phyloP scores from a whole-genome alignment of 176 grass and related monocot species.

The Phoenix dactylifera region DNA sequence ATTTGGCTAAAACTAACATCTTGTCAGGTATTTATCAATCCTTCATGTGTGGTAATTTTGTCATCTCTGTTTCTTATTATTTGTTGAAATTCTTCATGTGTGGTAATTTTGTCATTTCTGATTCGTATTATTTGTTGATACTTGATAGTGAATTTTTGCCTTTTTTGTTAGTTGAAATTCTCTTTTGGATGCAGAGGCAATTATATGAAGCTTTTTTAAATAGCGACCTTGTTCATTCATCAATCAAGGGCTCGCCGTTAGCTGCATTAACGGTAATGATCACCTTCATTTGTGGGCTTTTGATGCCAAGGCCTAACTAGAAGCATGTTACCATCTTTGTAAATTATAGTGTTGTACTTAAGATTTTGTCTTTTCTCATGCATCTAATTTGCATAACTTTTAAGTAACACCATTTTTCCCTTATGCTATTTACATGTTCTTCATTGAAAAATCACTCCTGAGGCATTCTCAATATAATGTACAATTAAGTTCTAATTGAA shows the following conservation, averaged over 20 bases:
- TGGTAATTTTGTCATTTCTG: conserved; percentile 1
- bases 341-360: too few species aligned
- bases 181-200: conserved; percentile 51
- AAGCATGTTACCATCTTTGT: too few species aligned
- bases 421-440: too few species aligned
- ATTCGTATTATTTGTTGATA: too few species aligned
- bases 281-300: conserved; percentile 8
- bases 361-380: too few species aligned
- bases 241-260: conserved; percentile 42
- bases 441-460: too few species aligned
- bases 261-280: conserved; percentile 67
- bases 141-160: conserved; percentile 1
- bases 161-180: not conserved
- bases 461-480: too few species aligned
- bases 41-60: conserved; percentile 1
- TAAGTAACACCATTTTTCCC: too few species aligned
- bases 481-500: too few species aligned
- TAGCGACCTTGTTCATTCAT: conserved; percentile 58
- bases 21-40: conserved; percentile 46
- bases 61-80: not conserved
- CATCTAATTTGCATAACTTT: too few species aligned
- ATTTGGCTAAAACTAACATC: conserved; percentile 80
- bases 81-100: not conserved
- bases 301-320: not conserved
- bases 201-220: conserved; percentile 95